A percentile compares a stretch with the other conserved stretches of the same genome.
These are phyloP conservation scores for Candida mattraensis DNA, from an alignment of 805 yeast genomes.

Conservation along the genomic window DNA sequence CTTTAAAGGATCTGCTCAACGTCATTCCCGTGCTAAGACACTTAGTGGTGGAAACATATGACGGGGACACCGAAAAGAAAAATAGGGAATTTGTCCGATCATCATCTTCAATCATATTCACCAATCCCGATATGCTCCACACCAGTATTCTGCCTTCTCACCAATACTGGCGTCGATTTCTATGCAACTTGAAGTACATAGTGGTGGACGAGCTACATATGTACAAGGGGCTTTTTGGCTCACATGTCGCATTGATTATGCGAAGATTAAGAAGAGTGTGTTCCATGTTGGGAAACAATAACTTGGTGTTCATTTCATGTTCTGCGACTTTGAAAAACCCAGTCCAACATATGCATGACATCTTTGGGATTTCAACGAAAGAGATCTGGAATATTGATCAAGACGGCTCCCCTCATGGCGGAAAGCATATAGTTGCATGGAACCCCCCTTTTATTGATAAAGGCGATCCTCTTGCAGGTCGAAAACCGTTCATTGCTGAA, in stretches of 20 bases:
- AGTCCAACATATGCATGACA: slow-evolving; percentile 60
- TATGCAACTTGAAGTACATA: slow-evolving; percentile 64
- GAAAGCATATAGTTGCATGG: slow-evolving; percentile 77
- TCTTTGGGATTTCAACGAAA: slow-evolving; percentile 64
- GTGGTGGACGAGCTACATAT: slow-evolving; percentile 86
- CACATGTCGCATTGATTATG: slow-evolving; percentile 86
- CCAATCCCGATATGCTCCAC: slow-evolving; percentile 95
- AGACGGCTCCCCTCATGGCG: slow-evolving; percentile 91
- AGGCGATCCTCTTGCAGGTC: slow-evolving; percentile 53
- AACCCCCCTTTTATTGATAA: slow-evolving; percentile 73
- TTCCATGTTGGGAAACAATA: slow-evolving; percentile 48
- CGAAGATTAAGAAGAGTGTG: slow-evolving; percentile 73
- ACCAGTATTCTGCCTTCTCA: slow-evolving; percentile 79
- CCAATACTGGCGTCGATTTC: slow-evolving; percentile 68
- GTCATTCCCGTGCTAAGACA: slow-evolving; percentile 45
- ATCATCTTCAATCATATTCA: slow-evolving; percentile 76
- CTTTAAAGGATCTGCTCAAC: slow-evolving; percentile 59
- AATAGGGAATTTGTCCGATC: slow-evolving; percentile 54
- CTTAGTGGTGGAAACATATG: slow-evolving; percentile 74
- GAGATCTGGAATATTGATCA: slow-evolving; percentile 56
- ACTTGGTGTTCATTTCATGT: slow-evolving; percentile 75
- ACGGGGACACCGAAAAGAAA: slow-evolving; percentile 82
- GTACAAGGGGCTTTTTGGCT: slow-evolving; percentile 88
- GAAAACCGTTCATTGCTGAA: slow-evolving; percentile 72
- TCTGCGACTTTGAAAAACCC: slow-evolving; percentile 91